These are phyloP conservation scores for Ceratocystis cubensis DNA, from an alignment of 2,329 filamentous ascomycete genomes.

Conservation along the genomic window DNA sequence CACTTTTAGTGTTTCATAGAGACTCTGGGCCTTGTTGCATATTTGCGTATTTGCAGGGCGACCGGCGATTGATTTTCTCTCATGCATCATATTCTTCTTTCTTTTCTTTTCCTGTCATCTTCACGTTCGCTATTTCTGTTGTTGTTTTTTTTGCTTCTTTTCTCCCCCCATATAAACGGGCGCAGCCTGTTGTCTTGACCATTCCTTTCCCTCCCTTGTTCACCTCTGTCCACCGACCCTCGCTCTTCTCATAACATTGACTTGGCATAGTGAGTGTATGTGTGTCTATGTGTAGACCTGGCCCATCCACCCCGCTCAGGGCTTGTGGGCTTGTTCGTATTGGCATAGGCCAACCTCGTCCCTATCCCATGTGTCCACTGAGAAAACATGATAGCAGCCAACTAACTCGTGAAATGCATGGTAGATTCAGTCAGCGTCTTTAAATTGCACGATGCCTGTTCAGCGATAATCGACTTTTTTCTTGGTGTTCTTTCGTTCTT, in stretches of 20 bases:
- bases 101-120: not conserved
- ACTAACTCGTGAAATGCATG: not conserved
- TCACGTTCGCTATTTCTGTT: not conserved
- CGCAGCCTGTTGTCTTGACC: slow-evolving; percentile 1
- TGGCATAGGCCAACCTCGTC: slow-evolving; percentile 9
- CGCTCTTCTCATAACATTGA: not conserved
- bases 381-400: slow-evolving; percentile 6
- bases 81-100: not conserved
- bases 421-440: not conserved
- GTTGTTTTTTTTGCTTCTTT: not conserved
- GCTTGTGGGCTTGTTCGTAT: slow-evolving; percentile 10
- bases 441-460: slow-evolving; percentile 11
- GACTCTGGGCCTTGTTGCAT: not conserved
- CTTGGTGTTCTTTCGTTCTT: slow-evolving; percentile 2
- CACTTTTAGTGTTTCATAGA: slow-evolving; percentile 1
- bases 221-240: not conserved
- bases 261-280: slow-evolving; percentile 1
- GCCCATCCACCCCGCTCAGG: slow-evolving; percentile 8
- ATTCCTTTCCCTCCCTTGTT: not conserved
- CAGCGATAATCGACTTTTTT: slow-evolving; percentile 2
- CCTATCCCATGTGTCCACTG: slow-evolving; percentile 8
- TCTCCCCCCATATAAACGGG: slow-evolving; percentile 7
- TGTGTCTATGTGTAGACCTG: slow-evolving; percentile 5
- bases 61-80: not conserved
- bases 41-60: not conserved